These are phyloP conservation scores for Phoenix dactylifera DNA, from an alignment of 176 grass and related monocot genomes.

Conservation along the genomic window DNA sequence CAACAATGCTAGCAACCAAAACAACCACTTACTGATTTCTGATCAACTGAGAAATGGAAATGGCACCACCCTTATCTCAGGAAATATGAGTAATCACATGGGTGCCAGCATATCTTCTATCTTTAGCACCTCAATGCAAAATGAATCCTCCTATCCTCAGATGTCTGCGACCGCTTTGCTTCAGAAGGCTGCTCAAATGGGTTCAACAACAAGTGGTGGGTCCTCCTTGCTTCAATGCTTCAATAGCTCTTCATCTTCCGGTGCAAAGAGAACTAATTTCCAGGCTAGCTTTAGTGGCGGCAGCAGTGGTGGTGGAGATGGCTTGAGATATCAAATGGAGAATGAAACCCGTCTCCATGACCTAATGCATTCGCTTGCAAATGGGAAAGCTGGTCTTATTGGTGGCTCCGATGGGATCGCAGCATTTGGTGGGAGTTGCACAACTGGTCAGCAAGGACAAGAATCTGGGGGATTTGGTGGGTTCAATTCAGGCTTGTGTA, in stretches of 20 bases:
- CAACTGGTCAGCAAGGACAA: not conserved
- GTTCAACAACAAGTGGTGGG: not conserved
- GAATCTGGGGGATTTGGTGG: not conserved
- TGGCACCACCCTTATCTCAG: not conserved
- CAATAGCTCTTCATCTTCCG: not conserved
- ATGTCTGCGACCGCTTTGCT: constrained; percentile 6
- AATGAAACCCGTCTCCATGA: constrained; percentile 3
- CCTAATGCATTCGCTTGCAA: not conserved
- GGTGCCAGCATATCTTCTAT: not conserved
- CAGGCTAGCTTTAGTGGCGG: not conserved
- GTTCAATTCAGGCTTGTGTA: not conserved
- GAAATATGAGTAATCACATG: not conserved
- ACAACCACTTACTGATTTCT: not conserved
- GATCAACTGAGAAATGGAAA: not conserved
- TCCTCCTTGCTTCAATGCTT: not conserved
- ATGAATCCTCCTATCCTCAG: not conserved
- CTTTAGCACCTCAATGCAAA: not conserved
- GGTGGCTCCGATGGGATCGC: not conserved
- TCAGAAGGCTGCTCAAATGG: constrained; percentile 7
- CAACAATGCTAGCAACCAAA: no score
- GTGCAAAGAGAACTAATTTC: not conserved
- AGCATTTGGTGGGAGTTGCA: not conserved
- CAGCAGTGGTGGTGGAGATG: not conserved
- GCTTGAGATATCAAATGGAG: not conserved
- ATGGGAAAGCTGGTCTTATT: not conserved